A percentile compares a stretch with the other conserved stretches of the same genome.
phyloP scores from a whole-genome alignment of 2,329 filamentous ascomycete genomes.

The Fusarium coffeatum region DNA sequence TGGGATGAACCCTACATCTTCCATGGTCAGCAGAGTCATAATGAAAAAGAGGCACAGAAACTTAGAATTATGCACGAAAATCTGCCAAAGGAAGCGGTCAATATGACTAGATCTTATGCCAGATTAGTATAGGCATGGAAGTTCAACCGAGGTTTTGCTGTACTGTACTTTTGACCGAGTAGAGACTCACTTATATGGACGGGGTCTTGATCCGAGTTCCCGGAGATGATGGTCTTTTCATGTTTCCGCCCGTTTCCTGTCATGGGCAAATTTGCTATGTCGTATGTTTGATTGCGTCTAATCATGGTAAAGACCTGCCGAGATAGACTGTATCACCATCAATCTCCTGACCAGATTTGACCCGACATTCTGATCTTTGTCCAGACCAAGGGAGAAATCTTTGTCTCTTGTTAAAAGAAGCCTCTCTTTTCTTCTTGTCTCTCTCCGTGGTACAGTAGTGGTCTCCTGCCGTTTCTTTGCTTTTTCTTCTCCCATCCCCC shows the following conservation, averaged over 20 bases:
- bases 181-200: background rate
- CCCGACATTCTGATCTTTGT: background rate
- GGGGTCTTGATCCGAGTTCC: constrained; percentile 22
- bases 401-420: constrained; percentile 9
- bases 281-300: constrained; percentile 23
- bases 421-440: constrained; percentile 16
- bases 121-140: constrained; percentile 24
- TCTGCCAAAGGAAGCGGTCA: constrained; percentile 10
- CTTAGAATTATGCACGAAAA: constrained; percentile 13
- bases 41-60: constrained; percentile 22
- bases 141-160: background rate
- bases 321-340: too few species aligned
- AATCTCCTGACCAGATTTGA: constrained; percentile 27
- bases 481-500: constrained; percentile 3
- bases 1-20: constrained; percentile 23
- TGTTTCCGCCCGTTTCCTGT: background rate
- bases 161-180: background rate
- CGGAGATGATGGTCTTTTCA: constrained; percentile 2
- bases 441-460: background rate
- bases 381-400: background rate
- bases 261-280: constrained; percentile 10
- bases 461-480: constrained; percentile 1
- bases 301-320: too few species aligned
- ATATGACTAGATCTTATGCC: background rate
- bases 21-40: constrained; percentile 42